phyloP scores from a whole-genome alignment of 164 flowering plant species.

The Liriodendron chinense region DNA sequence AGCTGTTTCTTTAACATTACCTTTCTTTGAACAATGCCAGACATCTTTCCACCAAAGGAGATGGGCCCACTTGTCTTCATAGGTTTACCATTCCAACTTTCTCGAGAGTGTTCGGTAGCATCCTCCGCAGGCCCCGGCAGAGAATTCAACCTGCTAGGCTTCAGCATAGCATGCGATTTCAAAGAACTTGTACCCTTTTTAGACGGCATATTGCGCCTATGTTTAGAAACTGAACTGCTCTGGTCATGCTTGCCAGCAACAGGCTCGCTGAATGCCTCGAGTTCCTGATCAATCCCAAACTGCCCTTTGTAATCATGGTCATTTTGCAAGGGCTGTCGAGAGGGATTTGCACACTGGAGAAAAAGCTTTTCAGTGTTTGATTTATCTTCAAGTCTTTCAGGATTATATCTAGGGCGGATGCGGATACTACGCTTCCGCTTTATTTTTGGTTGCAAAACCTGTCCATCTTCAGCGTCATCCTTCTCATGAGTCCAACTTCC shows the following conservation, averaged over 20 bases:
- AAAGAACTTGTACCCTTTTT: conserved; percentile 46
- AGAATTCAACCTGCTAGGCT: conserved; percentile 47
- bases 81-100: conserved; percentile 56
- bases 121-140: conserved; percentile 41
- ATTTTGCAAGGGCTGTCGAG: conserved; percentile 41
- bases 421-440: conserved; percentile 89
- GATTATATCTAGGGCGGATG: conserved; percentile 55
- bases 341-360: conserved; percentile 46
- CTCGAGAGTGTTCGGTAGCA: conserved; percentile 46
- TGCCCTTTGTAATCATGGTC: conserved; percentile 48
- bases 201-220: conserved; percentile 44
- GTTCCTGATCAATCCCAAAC: conserved; percentile 43
- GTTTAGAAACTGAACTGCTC: conserved; percentile 22
- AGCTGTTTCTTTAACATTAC: conserved; percentile 14
- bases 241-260: conserved; percentile 40
- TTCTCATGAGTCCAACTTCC: conserved; percentile 94
- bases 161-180: conserved; percentile 50
- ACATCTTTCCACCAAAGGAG: conserved; percentile 45
- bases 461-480: conserved; percentile 94
- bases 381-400: conserved; percentile 69
- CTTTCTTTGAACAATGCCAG: conserved; percentile 74
- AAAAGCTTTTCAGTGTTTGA: conserved; percentile 40
- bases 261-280: conserved; percentile 37
- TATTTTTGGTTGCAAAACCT: conserved; percentile 89
- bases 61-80: conserved; percentile 34